Evolutionary conservation across 495 filamentous ascomycete genomes (phyloP).

Genomic region (Trichoderma orchidacearum): DNA sequence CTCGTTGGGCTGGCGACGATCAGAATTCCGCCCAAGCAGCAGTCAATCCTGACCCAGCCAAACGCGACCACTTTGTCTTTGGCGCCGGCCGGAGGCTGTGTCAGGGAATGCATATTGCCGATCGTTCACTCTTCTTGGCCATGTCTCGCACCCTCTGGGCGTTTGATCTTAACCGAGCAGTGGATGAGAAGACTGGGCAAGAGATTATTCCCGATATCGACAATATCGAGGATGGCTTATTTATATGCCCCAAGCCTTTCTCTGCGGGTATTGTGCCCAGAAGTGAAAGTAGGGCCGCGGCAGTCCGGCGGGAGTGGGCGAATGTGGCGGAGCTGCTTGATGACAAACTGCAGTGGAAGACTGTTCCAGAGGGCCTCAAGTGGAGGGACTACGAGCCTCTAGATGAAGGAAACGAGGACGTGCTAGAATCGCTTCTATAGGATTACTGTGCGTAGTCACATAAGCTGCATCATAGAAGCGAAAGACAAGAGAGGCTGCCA

Average conservation of each 20-base stretch:
- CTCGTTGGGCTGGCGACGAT: constrained; percentile 14
- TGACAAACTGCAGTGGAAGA: constrained; percentile 9
- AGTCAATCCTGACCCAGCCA: constrained; percentile 16
- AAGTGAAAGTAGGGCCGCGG: constrained; percentile 11
- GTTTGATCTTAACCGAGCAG: constrained; percentile 28
- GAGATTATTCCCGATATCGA: constrained; percentile 24
- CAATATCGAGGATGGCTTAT: constrained; percentile 27
- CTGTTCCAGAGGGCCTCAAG: constrained; percentile 8
- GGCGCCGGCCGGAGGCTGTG: constrained; percentile 48
- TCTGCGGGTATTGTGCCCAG: constrained; percentile 19
- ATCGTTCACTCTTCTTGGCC: constrained; percentile 37
- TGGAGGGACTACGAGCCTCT: not conserved
- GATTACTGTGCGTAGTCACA: constrained; percentile 16
- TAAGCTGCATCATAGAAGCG: too few relatives aligned
- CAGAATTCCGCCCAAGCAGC: constrained; percentile 15
- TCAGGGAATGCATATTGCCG: constrained; percentile 43
- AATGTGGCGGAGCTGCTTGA: constrained; percentile 13
- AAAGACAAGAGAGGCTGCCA: too few relatives aligned
- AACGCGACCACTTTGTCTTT: constrained; percentile 36
- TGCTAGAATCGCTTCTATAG: not conserved
- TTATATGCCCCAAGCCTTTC: constrained; percentile 27
- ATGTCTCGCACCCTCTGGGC: constrained; percentile 39
- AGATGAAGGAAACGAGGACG: not conserved
- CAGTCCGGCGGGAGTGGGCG: constrained; percentile 20
- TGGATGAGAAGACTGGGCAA: constrained; percentile 16